These are phyloP conservation scores for Penicillium sp. DNA, from an alignment of 2,329 filamentous ascomycete species.

Conservation along the genomic window DNA sequence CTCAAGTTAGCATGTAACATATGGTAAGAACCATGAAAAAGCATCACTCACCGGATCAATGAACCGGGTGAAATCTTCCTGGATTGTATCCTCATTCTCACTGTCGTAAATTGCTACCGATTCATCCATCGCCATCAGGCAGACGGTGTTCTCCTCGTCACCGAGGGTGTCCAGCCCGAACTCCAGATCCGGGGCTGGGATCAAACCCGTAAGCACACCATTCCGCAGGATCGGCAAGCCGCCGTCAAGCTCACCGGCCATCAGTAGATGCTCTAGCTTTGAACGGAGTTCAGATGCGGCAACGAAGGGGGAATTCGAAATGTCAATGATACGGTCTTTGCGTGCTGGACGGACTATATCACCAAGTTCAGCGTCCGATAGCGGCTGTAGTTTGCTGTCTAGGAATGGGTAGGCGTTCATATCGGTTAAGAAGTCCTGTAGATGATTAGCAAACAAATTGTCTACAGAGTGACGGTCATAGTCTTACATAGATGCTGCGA, in stretches of 20 bases:
- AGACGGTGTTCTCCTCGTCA: constrained; percentile 65
- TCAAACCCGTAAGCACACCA: constrained; percentile 78
- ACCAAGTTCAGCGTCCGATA: constrained; percentile 82
- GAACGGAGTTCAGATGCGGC: constrained; percentile 70
- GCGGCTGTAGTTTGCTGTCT: constrained; percentile 90
- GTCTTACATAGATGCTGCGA: constrained; percentile 78
- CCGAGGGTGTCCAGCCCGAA: constrained; percentile 79
- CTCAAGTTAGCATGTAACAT: constrained; percentile 6
- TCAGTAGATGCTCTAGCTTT: constrained; percentile 78
- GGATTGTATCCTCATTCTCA: constrained; percentile 57
- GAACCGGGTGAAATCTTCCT: constrained; percentile 82
- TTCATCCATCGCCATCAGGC: constrained; percentile 72
- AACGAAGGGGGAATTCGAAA: constrained; percentile 76
- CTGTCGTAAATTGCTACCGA: constrained; percentile 58
- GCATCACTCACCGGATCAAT: constrained; percentile 72
- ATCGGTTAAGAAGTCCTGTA: constrained; percentile 80
- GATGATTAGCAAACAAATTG: constrained; percentile 18
- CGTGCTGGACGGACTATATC: constrained; percentile 79
- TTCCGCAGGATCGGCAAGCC: constrained; percentile 82
- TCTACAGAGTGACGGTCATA: background rate
- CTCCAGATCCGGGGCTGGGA: constrained; percentile 90
- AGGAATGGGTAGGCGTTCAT: constrained; percentile 98
- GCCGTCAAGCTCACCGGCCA: constrained; percentile 84
- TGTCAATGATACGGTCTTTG: constrained; percentile 79
- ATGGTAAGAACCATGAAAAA: background rate